Evolutionary conservation across 345 rosid genomes (phyloP), one percentile per base, ranked within the genome.

Genomic region (Iberis pinnata): DNA sequence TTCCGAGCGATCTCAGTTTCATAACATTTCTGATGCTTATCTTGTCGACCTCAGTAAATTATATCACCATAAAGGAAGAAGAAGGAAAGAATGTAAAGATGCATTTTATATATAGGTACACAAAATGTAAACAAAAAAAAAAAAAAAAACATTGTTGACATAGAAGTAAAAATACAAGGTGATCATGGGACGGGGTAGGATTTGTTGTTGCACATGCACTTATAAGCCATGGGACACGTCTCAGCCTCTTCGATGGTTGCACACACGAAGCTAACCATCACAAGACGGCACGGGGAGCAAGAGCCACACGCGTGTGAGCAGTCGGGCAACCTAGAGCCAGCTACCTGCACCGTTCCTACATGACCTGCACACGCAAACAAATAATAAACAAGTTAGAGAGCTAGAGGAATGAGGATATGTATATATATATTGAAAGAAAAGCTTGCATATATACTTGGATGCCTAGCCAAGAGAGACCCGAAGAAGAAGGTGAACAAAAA

Each of bases 181-280:
- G 42, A 51, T 70, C 62, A 70, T 25, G 98, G 96, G 38, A 92
- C 93, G 1, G 96, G 98, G 46, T 81, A 85, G 26, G 95, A 87
- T 70, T 81, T 84, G 69, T 81, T 73, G 55, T 71, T 68, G 51
- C 98, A 92, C 96, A 81, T 82, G 81, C 98, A 92, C 72, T 83
- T 92, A 70, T 92, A 88, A 63, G 95, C 84, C 77, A 92, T 78
- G 8, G 96, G 98, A 73, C 98, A 92, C 29, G 98, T 78, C 82
- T 92, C 96, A 5, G 96, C 96, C 67, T 88, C 96, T 62, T 80
- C 80, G 6, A 84, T 59, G 10, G 95, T 63, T 25, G 98, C 77
- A 58, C 98, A 88, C 13, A 83, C 84, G 49, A 82, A 85, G 82
- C 96, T 88, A 39, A 92, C 89, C 86, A 88, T 83, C 33, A 92